These are phyloP conservation scores for Rosa lucieae DNA, from an alignment of 306 rosid species.

Conservation along the genomic window DNA sequence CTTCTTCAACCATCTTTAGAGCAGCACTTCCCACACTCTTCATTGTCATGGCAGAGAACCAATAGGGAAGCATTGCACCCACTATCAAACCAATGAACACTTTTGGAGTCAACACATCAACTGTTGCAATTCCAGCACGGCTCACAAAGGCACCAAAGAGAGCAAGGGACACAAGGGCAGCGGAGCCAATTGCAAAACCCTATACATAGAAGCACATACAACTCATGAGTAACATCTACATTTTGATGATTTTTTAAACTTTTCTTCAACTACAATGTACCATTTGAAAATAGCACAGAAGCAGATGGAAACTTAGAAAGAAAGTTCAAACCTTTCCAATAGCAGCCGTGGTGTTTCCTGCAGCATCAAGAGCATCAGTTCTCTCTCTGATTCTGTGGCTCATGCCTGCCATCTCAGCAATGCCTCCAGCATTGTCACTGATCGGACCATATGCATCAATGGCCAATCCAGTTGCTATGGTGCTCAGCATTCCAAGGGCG, in stretches of 20 bases:
- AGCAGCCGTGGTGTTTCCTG: slow-evolving; percentile 97
- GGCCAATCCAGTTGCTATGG: slow-evolving; percentile 96
- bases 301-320: background rate
- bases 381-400: slow-evolving; percentile 91
- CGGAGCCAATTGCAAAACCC: slow-evolving; percentile 98
- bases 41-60: slow-evolving; percentile 99
- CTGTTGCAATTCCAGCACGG: slow-evolving; percentile 68
- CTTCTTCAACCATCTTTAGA: slow-evolving; percentile 98
- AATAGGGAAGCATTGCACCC: slow-evolving; percentile 97
- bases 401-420: slow-evolving; percentile 99
- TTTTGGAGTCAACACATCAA: slow-evolving; percentile 86
- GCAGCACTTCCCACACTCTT: slow-evolving; percentile 99
- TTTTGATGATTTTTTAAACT: background rate
- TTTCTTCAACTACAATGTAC: background rate
- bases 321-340: slow-evolving; percentile 76
- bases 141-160: slow-evolving; percentile 98
- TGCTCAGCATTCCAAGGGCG: slow-evolving; percentile 97
- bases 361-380: slow-evolving; percentile 98
- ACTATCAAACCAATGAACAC: slow-evolving; percentile 87
- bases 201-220: slow-evolving; percentile 23
- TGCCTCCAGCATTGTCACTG: slow-evolving; percentile 98
- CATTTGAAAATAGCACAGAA: background rate
- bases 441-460: slow-evolving; percentile 98
- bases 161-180: slow-evolving; percentile 96
- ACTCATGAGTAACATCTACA: background rate